These are phyloP conservation scores for Diplotaxis tenuifolia DNA, from an alignment of 345 rosid species.

Conservation along the genomic window DNA sequence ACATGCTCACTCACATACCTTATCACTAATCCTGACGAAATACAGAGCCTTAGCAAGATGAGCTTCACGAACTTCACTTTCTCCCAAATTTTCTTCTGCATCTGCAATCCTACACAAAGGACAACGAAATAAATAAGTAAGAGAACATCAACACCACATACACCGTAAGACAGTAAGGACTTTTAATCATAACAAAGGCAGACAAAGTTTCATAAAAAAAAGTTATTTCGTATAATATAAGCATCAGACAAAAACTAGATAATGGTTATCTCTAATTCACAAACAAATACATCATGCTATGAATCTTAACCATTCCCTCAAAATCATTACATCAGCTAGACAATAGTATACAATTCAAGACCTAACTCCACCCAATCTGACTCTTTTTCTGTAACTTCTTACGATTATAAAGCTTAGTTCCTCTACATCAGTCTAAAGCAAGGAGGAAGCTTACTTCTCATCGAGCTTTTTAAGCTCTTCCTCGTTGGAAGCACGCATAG, in stretches of 20 bases:
- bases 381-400: background rate
- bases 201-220: background rate
- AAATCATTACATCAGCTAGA: slow-evolving; percentile 2
- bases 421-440: background rate
- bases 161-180: background rate
- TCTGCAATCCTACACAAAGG: slow-evolving; percentile 74
- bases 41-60: slow-evolving; percentile 92
- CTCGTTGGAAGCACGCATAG: background rate
- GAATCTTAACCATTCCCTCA: slow-evolving; percentile 8
- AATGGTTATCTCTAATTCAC: background rate
- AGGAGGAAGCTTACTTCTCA: background rate
- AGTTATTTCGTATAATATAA: background rate
- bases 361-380: background rate
- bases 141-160: background rate
- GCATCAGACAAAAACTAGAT: background rate
- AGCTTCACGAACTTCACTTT: slow-evolving; percentile 99
- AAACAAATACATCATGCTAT: slow-evolving; percentile 5
- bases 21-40: slow-evolving; percentile 81
- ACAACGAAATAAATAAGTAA: background rate
- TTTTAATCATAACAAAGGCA: background rate
- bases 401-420: background rate
- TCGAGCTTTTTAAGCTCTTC: background rate
- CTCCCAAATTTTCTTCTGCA: slow-evolving; percentile 96
- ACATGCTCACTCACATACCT: slow-evolving; percentile 46
- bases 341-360: slow-evolving; percentile 3